These are phyloP conservation scores for Dacryopinax primogenitus DNA, from an alignment of 768 basidiomycete genomes.

Conservation along the genomic window DNA sequence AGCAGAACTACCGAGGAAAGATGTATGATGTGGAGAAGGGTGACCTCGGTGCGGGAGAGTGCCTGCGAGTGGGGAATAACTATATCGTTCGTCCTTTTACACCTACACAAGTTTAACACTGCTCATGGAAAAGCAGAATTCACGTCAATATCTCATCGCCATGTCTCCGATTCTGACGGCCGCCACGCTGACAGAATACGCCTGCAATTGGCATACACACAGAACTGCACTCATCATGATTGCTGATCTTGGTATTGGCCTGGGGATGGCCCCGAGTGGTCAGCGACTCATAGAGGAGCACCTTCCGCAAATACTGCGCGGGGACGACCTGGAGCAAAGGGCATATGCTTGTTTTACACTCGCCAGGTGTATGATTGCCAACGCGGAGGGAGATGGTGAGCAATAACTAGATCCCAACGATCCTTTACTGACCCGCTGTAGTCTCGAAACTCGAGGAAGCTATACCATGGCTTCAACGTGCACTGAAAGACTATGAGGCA, in stretches of 20 bases:
- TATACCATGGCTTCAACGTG: constrained; percentile 44
- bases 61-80: background rate
- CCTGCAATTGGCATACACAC: constrained; percentile 23
- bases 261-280: constrained; percentile 57
- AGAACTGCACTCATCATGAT: constrained; percentile 56
- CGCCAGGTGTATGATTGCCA: constrained; percentile 60
- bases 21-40: background rate
- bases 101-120: background rate
- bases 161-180: background rate
- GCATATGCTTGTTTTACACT: constrained; percentile 61
- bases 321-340: constrained; percentile 61
- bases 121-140: background rate
- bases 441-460: constrained; percentile 40
- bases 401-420: background rate
- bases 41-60: background rate
- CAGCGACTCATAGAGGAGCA: constrained; percentile 58
- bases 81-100: background rate
- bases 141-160: background rate
- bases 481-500: constrained; percentile 51
- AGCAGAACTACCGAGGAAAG: background rate
- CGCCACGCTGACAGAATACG: background rate
- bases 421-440: constrained; percentile 2
- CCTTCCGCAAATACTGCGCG: constrained; percentile 69
- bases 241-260: constrained; percentile 66
- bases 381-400: constrained; percentile 13